These are phyloP conservation scores for Fusarium sp. DNA, from an alignment of 2,329 filamentous ascomycete species.

Conservation along the genomic window DNA sequence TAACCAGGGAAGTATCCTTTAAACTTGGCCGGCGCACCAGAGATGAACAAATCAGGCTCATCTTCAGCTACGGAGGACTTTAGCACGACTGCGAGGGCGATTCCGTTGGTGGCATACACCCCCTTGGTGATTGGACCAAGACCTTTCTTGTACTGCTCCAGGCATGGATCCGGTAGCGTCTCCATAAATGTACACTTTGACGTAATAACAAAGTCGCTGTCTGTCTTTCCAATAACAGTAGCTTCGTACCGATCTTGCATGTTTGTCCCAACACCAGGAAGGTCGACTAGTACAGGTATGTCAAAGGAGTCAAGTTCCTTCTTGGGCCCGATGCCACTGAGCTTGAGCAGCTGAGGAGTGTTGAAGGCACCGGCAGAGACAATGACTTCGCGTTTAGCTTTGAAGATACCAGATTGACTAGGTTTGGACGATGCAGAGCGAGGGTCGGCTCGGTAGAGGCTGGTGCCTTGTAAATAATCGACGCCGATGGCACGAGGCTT, in stretches of 20 bases:
- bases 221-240: conserved; percentile 39
- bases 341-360: conserved; percentile 63
- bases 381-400: conserved; percentile 56
- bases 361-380: conserved; percentile 63
- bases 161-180: conserved; percentile 35
- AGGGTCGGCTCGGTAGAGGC: conserved; percentile 46
- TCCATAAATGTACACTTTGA: conserved; percentile 41
- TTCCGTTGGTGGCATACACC: conserved; percentile 61
- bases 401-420: conserved; percentile 11
- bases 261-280: conserved; percentile 70
- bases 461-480: conserved; percentile 48
- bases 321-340: conserved; percentile 56
- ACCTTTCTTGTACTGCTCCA: conserved; percentile 34
- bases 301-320: conserved; percentile 51
- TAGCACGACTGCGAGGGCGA: conserved; percentile 61
- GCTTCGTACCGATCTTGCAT: conserved; percentile 67
- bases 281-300: conserved; percentile 47
- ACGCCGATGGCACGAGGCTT: conserved; percentile 52
- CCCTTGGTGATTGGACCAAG: conserved; percentile 42
- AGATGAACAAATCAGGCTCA: conserved; percentile 66
- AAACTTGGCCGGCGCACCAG: conserved; percentile 67
- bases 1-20: conserved; percentile 69
- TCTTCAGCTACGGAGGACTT: conserved; percentile 55
- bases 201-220: conserved; percentile 37
- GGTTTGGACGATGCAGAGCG: conserved; percentile 30